Base-by-base conservation (phyloP, 2,329 filamentous ascomycete genomes). In the Apiospora kogelbergensis region DNA sequence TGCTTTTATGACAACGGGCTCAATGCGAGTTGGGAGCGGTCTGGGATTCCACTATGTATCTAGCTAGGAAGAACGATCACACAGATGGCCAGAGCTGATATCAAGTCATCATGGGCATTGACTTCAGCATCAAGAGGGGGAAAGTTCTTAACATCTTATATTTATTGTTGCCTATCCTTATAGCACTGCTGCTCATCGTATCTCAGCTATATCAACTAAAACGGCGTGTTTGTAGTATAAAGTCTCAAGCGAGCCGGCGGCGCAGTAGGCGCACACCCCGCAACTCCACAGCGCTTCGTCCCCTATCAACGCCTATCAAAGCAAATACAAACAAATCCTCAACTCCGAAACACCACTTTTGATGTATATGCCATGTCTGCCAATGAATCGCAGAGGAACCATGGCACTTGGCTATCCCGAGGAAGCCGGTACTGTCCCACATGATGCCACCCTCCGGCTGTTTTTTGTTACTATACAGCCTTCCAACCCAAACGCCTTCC, bases 261-360 rank as follows among this genome's bases (percentile, higher is more conserved):
- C 71, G 68, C 70, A 68, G 68, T 64, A 68, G 72, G 65, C 70
- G 68, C 71, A 63, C 69, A 60, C 53, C 30, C 30, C 5, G 20
- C 30, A 60, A 65, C 69, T 68, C 41, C 69, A 66, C 68, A 67
- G 15, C 60, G 33, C 33, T 64, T 40, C 69, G 64, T 69, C 69
- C 72, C 73, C 76, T 71, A 72, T 71, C 17, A 74, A 73, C 72
- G 70, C 70, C 74, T 68, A 68, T 65, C 70, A 75, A 75, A 76
- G 76, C 74, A 75, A 75, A 46, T 65, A 74, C 76, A 68, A 71
- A 71, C 76, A 75, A 72, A 71, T 70, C 69, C 70, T 57, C 72
- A 68, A 70, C 76, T 74, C 76, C 73, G 72, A 72, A 81, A 79
- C 81, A 81, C 82, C 83, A 76, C 78, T 83, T 84, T 85, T 84